A percentile compares a stretch with the other conserved stretches of the same genome.
Evolutionary conservation across 495 filamentous ascomycete species (phyloP).

Genomic region (Aspergillus leporis): DNA sequence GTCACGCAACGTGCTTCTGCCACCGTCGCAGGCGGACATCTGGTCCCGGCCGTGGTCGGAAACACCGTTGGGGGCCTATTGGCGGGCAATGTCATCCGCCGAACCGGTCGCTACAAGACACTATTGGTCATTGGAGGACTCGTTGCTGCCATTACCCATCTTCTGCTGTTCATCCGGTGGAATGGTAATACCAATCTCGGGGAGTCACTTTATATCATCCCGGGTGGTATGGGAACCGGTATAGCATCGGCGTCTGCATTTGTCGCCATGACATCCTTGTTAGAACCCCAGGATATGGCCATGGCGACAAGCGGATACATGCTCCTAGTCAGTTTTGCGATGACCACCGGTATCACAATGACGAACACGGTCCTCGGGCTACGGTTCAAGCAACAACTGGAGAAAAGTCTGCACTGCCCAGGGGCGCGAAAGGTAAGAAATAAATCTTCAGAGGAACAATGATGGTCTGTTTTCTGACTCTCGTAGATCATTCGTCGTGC

Average conservation of each 20-base stretch:
- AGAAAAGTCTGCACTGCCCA: constrained; percentile 28
- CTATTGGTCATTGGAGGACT: constrained; percentile 53
- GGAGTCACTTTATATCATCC: constrained; percentile 65
- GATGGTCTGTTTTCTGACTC: not conserved
- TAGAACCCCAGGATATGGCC: constrained; percentile 52
- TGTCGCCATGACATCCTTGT: constrained; percentile 54
- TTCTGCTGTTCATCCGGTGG: constrained; percentile 60
- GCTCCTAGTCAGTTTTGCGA: constrained; percentile 49
- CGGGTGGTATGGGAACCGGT: constrained; percentile 57
- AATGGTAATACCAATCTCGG: constrained; percentile 57
- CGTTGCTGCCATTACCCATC: constrained; percentile 51
- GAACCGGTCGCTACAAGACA: constrained; percentile 60
- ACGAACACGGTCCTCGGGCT: constrained; percentile 44
- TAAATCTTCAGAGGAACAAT: not conserved
- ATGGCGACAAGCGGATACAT: constrained; percentile 57
- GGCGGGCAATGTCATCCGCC: constrained; percentile 56
- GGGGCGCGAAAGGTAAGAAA: constrained; percentile 27
- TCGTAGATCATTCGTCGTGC: constrained; percentile 36
- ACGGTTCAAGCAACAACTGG: constrained; percentile 34
- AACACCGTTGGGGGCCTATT: constrained; percentile 64
- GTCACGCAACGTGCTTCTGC: constrained; percentile 57
- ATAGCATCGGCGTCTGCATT: constrained; percentile 55
- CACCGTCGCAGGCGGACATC: constrained; percentile 58
- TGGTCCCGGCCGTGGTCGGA: constrained; percentile 64
- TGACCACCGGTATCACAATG: constrained; percentile 52